Conservation (phyloP, 305 asterid genomes). For the Salvia sclarea region DNA sequence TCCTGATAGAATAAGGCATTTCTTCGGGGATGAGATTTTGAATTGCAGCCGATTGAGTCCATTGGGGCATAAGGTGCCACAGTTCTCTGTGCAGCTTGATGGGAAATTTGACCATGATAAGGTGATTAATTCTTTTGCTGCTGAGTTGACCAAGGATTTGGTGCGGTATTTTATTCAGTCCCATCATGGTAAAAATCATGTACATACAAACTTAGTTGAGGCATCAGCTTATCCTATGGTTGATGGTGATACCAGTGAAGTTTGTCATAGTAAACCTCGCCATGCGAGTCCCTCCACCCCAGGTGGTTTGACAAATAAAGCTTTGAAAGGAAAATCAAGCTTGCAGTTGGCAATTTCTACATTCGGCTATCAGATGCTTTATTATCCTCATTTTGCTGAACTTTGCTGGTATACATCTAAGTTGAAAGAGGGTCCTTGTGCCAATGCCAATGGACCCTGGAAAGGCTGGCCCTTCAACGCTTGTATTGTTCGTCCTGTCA, state of each 20-base stretch:
- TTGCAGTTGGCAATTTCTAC: slow-evolving; percentile 79
- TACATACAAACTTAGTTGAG: slow-evolving; percentile 38
- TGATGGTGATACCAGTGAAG: slow-evolving; percentile 41
- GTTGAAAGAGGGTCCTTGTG: slow-evolving; percentile 85
- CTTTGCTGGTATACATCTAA: slow-evolving; percentile 99
- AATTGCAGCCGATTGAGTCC: slow-evolving; percentile 46
- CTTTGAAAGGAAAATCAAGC: slow-evolving; percentile 67
- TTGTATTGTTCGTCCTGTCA: slow-evolving; percentile 73
- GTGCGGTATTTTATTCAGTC: slow-evolving; percentile 70
- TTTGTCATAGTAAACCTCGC: slow-evolving; percentile 40
- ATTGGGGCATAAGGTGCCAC: slow-evolving; percentile 58
- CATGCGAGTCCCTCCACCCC: slow-evolving; percentile 38
- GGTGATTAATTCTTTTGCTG: slow-evolving; percentile 56
- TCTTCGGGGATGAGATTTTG: slow-evolving; percentile 56
- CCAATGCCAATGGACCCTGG: slow-evolving; percentile 74
- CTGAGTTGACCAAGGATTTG: slow-evolving; percentile 70
- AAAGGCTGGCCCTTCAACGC: slow-evolving; percentile 96
- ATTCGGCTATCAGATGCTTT: slow-evolving; percentile 82
- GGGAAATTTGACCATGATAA: slow-evolving; percentile 58
- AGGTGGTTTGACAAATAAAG: slow-evolving; percentile 45
- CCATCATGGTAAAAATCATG: slow-evolving; percentile 54
- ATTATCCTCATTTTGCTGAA: slow-evolving; percentile 95
- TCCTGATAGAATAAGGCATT: slow-evolving; percentile 68
- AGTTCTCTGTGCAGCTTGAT: slow-evolving; percentile 67
- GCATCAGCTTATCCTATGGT: slow-evolving; percentile 39